Evolutionary conservation across 2,329 filamentous ascomycete species (phyloP).

Genomic region (Trichoderma arundinaceum): DNA sequence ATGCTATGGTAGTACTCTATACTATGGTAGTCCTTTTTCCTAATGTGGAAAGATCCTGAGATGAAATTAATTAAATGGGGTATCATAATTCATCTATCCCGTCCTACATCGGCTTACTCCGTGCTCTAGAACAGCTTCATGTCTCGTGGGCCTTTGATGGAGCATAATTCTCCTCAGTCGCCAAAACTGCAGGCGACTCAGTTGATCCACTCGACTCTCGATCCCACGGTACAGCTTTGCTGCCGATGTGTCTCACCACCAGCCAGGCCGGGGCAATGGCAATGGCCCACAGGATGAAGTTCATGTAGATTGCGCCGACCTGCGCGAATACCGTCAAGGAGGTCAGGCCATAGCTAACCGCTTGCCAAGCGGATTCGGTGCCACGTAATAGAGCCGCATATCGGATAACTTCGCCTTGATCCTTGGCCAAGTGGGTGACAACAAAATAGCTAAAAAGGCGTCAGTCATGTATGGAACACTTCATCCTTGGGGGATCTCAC

Average conservation of each 20-base stretch:
- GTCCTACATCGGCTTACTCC: not conserved
- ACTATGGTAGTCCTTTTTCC: not conserved
- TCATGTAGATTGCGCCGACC: constrained; percentile 71
- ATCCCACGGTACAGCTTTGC: constrained; percentile 16
- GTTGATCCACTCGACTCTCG: constrained; percentile 16
- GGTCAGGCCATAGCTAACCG: constrained; percentile 71
- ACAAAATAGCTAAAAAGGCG: constrained; percentile 64
- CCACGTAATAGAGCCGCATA: constrained; percentile 71
- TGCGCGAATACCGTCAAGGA: constrained; percentile 66
- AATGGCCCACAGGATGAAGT: constrained; percentile 71
- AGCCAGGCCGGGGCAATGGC: constrained; percentile 70
- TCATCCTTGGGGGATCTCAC: constrained; percentile 44
- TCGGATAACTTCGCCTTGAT: constrained; percentile 68
- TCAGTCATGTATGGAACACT: not conserved
- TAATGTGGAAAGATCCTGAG: constrained; percentile 7
- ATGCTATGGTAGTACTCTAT: too few relatives aligned
- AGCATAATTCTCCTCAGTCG: constrained; percentile 3
- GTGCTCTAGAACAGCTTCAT: not conserved
- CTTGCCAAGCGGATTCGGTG: constrained; percentile 75
- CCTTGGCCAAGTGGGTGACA: constrained; percentile 66
- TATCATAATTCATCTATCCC: constrained; percentile 2
- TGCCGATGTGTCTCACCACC: constrained; percentile 57
- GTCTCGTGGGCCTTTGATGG: constrained; percentile 14
- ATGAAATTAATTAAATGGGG: not conserved
- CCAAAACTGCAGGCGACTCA: constrained; percentile 1